Conservation (phyloP, 2,329 filamentous ascomycete species). For the Fusarium temperatum region DNA sequence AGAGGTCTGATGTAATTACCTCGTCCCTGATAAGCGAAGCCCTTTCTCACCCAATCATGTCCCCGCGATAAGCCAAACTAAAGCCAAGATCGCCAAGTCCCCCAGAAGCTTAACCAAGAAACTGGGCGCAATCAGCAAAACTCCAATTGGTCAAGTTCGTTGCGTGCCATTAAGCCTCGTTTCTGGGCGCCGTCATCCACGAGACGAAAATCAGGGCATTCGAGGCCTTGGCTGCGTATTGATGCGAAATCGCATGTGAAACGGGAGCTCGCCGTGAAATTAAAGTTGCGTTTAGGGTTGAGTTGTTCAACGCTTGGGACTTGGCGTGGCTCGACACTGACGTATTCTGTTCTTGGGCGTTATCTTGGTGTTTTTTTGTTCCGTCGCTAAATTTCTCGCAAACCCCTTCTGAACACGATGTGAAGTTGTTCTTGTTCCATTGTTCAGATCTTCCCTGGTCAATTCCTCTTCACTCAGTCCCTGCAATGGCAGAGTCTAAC, state of each 20-base stretch:
- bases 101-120: conserved; percentile 6
- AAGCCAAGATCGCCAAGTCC: conserved; percentile 19
- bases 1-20: neutral
- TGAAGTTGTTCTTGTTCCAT: too few relatives aligned
- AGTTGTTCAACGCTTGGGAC: conserved; percentile 16
- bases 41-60: neutral
- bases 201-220: conserved; percentile 1
- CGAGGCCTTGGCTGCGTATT: neutral
- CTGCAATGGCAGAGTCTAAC: conserved; percentile 1
- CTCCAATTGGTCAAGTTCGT: neutral
- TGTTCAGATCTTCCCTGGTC: neutral
- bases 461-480: accelerated
- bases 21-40: neutral
- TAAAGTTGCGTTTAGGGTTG: conserved; percentile 11
- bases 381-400: neutral
- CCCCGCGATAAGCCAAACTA: neutral
- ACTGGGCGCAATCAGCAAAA: neutral
- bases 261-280: neutral
- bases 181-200: conserved; percentile 20
- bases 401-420: neutral
- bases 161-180: conserved; percentile 15
- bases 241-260: neutral
- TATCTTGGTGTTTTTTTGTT: neutral
- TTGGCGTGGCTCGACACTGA: conserved; percentile 20
- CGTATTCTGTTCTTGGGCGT: conserved; percentile 2